These are phyloP conservation scores for Aspergillus melleus DNA, from an alignment of 2,329 filamentous ascomycete genomes.

Conservation along the genomic window DNA sequence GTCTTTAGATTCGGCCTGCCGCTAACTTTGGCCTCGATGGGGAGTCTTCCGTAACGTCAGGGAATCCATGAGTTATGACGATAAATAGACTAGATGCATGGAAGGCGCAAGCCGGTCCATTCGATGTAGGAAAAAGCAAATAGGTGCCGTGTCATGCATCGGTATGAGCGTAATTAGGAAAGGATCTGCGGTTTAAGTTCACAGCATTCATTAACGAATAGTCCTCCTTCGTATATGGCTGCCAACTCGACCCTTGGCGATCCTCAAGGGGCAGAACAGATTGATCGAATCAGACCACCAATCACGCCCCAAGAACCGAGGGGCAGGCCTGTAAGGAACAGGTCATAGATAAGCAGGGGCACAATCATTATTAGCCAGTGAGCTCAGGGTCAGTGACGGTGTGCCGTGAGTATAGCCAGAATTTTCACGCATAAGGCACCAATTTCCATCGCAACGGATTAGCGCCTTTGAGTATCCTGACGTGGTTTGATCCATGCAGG, in stretches of 20 bases:
- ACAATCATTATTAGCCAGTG: not conserved
- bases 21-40: not conserved
- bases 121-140: slow-evolving; percentile 9
- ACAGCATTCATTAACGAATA: not conserved
- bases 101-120: slow-evolving; percentile 19
- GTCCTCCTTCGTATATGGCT: not conserved
- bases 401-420: not conserved
- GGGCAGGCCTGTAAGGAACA: not conserved
- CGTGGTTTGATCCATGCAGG: slow-evolving; percentile 4
- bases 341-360: not conserved
- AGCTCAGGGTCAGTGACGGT: not conserved
- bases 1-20: not conserved
- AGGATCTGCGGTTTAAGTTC: slow-evolving; percentile 10
- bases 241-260: not conserved
- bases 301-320: not conserved
- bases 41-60: not conserved
- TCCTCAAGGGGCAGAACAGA: not conserved
- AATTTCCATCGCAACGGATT: not conserved
- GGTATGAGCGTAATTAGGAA: slow-evolving; percentile 15
- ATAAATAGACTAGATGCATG: slow-evolving; percentile 19
- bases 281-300: not conserved
- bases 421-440: not conserved
- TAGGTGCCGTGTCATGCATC: slow-evolving; percentile 12
- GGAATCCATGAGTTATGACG: slow-evolving; percentile 1
- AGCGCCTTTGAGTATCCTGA: not conserved